phyloP scores from a whole-genome alignment of 495 filamentous ascomycete genomes.

The Talaromyces borbonicus region DNA sequence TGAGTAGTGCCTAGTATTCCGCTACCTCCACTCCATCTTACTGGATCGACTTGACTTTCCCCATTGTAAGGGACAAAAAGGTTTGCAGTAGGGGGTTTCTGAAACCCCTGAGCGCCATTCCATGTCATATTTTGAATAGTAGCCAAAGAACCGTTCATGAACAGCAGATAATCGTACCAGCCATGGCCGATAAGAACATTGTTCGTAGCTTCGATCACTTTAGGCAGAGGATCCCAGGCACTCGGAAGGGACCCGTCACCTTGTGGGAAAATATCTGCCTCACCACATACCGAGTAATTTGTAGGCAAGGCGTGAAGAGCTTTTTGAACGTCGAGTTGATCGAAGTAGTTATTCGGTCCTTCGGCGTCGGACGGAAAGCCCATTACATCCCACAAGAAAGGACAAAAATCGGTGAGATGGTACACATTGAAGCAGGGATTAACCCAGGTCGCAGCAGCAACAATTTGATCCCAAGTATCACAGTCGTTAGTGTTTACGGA shows the following conservation, averaged over 20 bases:
- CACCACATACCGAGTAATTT: slow-evolving; percentile 53
- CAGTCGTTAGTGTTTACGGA: slow-evolving; percentile 34
- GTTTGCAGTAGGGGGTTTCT: slow-evolving; percentile 40
- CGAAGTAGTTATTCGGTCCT: slow-evolving; percentile 62
- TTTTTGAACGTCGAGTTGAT: slow-evolving; percentile 61
- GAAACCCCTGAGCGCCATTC: slow-evolving; percentile 63
- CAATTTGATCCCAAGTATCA: slow-evolving; percentile 47
- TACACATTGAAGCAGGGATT: slow-evolving; percentile 83
- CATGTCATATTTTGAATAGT: slow-evolving; percentile 83
- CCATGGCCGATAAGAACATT: slow-evolving; percentile 63
- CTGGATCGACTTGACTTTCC: slow-evolving; percentile 17
- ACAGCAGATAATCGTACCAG: slow-evolving; percentile 43
- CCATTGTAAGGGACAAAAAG: slow-evolving; percentile 59
- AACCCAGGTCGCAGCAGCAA: slow-evolving; percentile 41
- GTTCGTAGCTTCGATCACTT: slow-evolving; percentile 62
- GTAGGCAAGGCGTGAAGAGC: slow-evolving; percentile 59
- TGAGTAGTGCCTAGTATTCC: slow-evolving; percentile 52
- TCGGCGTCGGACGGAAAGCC: slow-evolving; percentile 56
- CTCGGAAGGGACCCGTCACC: slow-evolving; percentile 40
- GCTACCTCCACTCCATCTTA: slow-evolving; percentile 27
- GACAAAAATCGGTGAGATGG: slow-evolving; percentile 65
- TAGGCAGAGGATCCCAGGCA: slow-evolving; percentile 44
- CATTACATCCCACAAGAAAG: slow-evolving; percentile 60
- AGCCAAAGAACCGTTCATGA: slow-evolving; percentile 57
- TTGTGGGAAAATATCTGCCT: slow-evolving; percentile 44